A percentile compares a stretch with the other conserved stretches of the same genome.
Evolutionary conservation across 208 protist species (phyloP).

Genomic region (Trichomonas tenax): DNA sequence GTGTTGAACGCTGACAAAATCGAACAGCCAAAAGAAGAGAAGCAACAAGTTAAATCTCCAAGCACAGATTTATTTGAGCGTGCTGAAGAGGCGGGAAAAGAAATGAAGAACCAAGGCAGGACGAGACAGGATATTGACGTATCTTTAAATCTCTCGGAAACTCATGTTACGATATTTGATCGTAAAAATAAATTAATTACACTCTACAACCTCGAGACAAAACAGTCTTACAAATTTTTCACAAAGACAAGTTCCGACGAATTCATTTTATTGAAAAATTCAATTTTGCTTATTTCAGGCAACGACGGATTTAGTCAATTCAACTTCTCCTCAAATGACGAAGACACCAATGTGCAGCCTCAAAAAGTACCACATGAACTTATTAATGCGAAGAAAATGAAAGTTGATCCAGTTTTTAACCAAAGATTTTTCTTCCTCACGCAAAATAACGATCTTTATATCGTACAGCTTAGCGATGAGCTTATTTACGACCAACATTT

Average conservation of each 20-base stretch:
- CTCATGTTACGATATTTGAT: background rate
- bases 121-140: background rate
- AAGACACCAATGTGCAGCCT: background rate
- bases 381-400: background rate
- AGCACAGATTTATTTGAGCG: background rate
- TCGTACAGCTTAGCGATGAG: background rate
- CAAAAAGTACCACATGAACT: background rate
- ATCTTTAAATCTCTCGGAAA: background rate
- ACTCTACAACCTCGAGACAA: background rate
- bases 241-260: background rate
- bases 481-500: background rate
- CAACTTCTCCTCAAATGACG: too few species aligned
- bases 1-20: background rate
- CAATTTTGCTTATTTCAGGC: background rate
- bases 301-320: background rate
- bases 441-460: background rate
- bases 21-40: background rate
- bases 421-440: background rate
- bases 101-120: background rate
- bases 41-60: background rate
- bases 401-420: background rate
- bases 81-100: background rate
- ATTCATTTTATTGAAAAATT: background rate
- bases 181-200: background rate
- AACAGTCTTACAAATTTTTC: background rate